Evolutionary conservation across 164 flowering plant genomes (phyloP).

Genomic region (Nymphaea thermarum): DNA sequence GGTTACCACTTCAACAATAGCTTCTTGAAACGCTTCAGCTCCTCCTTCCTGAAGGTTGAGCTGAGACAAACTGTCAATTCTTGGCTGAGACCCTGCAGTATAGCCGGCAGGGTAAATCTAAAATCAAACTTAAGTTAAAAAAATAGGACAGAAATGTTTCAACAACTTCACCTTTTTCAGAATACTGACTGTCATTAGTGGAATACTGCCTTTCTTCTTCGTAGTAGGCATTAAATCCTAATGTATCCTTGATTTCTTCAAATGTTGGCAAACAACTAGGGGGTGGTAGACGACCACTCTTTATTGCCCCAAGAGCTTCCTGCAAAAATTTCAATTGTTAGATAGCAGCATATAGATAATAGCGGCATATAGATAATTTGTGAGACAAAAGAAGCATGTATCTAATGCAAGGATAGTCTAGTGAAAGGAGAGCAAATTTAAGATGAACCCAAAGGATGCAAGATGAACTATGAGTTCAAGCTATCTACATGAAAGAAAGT

Average conservation of each 20-base stretch:
- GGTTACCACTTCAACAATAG: conserved; percentile 60
- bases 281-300: conserved; percentile 80
- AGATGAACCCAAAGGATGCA: too few relatives aligned
- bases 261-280: conserved; percentile 92
- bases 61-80: conserved; percentile 21
- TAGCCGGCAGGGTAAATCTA: background rate
- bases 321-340: conserved; percentile 19
- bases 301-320: conserved; percentile 80
- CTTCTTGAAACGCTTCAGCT: conserved; percentile 28
- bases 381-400: background rate
- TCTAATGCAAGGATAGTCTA: too few relatives aligned
- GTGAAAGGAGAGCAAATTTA: too few relatives aligned
- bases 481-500: too few relatives aligned
- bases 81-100: conserved; percentile 24
- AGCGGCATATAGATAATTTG: background rate
- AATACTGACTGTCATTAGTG: conserved; percentile 19
- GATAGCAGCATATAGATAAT: background rate
- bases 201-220: conserved; percentile 81
- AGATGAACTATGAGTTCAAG: too few relatives aligned
- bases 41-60: conserved; percentile 21
- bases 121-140: background rate
- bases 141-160: background rate
- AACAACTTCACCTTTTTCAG: conserved; percentile 27
- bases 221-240: conserved; percentile 75
- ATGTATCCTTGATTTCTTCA: conserved; percentile 74